Conservation (phyloP, 2,329 filamentous ascomycete genomes). For the Hypoxylon sp. region DNA sequence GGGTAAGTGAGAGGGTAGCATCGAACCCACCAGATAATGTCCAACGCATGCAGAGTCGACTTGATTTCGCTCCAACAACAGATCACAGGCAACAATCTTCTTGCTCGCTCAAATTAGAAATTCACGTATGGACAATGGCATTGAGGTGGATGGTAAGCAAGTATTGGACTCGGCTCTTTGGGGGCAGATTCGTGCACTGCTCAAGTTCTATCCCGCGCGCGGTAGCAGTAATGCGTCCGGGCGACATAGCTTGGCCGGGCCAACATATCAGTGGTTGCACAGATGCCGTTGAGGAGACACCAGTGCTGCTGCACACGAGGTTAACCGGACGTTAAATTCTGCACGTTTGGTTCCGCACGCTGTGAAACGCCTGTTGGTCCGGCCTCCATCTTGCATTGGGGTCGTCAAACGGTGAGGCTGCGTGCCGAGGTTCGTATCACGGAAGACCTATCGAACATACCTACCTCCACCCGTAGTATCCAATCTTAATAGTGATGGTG, state of each 20-base stretch:
- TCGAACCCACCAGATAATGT: neutral
- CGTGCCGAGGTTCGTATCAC: neutral
- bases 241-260: neutral
- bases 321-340: neutral
- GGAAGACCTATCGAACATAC: neutral
- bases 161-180: neutral
- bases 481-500: neutral
- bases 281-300: neutral
- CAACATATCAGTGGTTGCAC: neutral
- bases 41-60: conserved; percentile 1
- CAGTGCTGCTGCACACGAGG: neutral
- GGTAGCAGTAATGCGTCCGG: neutral
- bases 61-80: neutral
- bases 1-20: neutral
- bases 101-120: neutral
- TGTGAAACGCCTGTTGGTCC: neutral
- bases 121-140: neutral
- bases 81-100: neutral
- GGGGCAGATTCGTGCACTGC: neutral
- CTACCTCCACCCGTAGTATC: neutral
- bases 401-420: neutral
- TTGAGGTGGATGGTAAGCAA: neutral
- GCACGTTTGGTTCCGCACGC: neutral
- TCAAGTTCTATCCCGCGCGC: neutral
- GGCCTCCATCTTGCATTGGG: neutral